phyloP scores from a whole-genome alignment of 2,329 filamentous ascomycete species.

The Hortaea werneckii region DNA sequence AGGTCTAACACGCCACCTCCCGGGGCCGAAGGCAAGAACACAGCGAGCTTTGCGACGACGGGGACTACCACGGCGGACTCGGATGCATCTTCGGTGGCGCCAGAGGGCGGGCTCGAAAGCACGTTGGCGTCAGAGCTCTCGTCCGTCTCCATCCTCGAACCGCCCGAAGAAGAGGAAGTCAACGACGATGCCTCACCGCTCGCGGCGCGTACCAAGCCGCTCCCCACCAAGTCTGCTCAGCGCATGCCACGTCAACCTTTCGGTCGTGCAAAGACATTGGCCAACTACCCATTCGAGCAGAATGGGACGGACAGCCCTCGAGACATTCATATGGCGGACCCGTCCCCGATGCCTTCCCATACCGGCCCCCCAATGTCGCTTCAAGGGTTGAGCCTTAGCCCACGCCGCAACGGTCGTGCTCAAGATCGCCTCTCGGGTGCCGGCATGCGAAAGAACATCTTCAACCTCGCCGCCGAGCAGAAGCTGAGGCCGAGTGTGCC shows the following conservation, averaged over 20 bases:
- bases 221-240: conserved; percentile 44
- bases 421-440: conserved; percentile 27
- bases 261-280: conserved; percentile 72
- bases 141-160: conserved; percentile 52
- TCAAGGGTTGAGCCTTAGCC: conserved; percentile 75
- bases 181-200: conserved; percentile 54
- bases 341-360: conserved; percentile 55
- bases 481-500: conserved; percentile 28
- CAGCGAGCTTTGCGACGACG: conserved; percentile 12
- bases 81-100: conserved; percentile 6
- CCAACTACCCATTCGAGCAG: conserved; percentile 26
- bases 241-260: conserved; percentile 56
- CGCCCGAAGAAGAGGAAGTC: conserved; percentile 6
- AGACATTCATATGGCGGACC: conserved; percentile 86
- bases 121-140: conserved; percentile 70
- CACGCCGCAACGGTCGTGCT: conserved; percentile 55
- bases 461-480: conserved; percentile 47
- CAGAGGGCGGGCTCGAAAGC: conserved; percentile 41
- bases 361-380: conserved; percentile 44
- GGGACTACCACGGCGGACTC: conserved; percentile 9
- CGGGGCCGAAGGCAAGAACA: conserved; percentile 7
- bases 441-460: conserved; percentile 52
- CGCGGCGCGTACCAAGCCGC: conserved; percentile 37
- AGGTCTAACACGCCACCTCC: conserved; percentile 24
- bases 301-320: conserved; percentile 62